These are phyloP conservation scores for Cercospora janseana DNA, from an alignment of 2,329 filamentous ascomycete genomes.

Conservation along the genomic window DNA sequence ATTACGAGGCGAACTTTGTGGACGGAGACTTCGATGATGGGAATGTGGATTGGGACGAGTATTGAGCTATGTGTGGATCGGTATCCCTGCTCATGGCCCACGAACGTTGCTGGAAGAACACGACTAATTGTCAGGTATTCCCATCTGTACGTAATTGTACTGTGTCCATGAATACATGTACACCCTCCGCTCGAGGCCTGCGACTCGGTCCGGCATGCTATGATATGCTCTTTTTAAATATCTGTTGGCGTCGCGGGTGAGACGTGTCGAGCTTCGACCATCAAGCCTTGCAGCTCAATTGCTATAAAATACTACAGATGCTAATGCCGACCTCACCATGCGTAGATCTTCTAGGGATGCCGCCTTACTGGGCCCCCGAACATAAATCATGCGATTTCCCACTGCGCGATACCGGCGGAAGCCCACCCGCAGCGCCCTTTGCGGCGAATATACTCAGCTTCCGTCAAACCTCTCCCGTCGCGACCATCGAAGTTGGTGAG, in stretches of 20 bases:
- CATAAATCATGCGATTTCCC: slow-evolving; percentile 51
- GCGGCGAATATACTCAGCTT: slow-evolving; percentile 49
- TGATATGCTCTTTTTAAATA: too few relatives aligned
- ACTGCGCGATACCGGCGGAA: slow-evolving; percentile 54
- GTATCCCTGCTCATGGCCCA: background rate
- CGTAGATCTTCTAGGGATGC: too few relatives aligned
- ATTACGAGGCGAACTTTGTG: slow-evolving; percentile 36
- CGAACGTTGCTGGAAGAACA: too few relatives aligned
- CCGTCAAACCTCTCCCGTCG: slow-evolving; percentile 54
- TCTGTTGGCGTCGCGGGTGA: too few relatives aligned
- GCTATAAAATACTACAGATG: background rate
- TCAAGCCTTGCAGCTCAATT: too few relatives aligned
- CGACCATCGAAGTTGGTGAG: slow-evolving; percentile 54
- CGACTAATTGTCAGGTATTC: background rate
- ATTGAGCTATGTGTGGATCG: background rate
- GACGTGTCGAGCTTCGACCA: too few relatives aligned
- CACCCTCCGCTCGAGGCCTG: too few relatives aligned
- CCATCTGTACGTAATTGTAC: slow-evolving; percentile 3
- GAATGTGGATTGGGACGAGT: slow-evolving; percentile 19
- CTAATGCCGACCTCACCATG: too few relatives aligned
- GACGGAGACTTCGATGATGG: slow-evolving; percentile 31
- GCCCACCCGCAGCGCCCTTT: slow-evolving; percentile 48
- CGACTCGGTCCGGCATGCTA: too few relatives aligned
- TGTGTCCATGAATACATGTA: background rate
- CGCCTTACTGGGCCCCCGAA: too few relatives aligned